A percentile compares a stretch with the other conserved stretches of the same genome.
Evolutionary conservation across 257 asterid genomes (phyloP).

Genomic region (Nicotiana sylvestris): DNA sequence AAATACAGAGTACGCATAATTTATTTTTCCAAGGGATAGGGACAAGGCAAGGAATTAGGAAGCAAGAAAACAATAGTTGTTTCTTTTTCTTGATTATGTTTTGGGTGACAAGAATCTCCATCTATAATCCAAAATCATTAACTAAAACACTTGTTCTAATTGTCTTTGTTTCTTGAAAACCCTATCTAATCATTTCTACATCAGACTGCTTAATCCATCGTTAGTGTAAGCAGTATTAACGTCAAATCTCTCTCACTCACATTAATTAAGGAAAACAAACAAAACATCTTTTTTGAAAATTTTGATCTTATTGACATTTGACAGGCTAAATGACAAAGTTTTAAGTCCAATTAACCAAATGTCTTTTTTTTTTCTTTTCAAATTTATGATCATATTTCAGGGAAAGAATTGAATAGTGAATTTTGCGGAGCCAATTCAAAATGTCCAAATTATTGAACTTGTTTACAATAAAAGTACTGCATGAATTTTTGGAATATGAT

Average conservation of each 20-base stretch:
- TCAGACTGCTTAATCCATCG: conserved; percentile 17
- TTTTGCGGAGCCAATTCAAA: too few species aligned
- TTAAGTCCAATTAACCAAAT: neutral
- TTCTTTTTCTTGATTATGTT: conserved; percentile 43
- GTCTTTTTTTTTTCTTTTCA: too few species aligned
- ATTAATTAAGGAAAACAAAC: too few species aligned
- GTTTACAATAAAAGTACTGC: too few species aligned
- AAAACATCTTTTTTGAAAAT: neutral
- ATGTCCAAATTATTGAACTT: too few species aligned
- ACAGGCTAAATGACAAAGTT: neutral
- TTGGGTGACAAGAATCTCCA: conserved; percentile 38
- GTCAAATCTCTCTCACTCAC: neutral
- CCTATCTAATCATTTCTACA: conserved; percentile 39
- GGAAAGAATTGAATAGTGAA: too few species aligned
- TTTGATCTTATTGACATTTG: neutral
- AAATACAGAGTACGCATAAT: too few species aligned
- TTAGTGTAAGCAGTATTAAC: neutral
- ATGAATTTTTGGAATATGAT: too few species aligned
- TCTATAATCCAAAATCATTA: neutral
- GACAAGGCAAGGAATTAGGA: conserved; percentile 23
- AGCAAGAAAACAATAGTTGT: conserved; percentile 43
- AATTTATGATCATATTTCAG: too few species aligned
- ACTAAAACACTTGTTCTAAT: conserved; percentile 17
- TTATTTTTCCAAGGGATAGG: neutral
- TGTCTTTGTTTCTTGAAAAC: conserved; percentile 16